A percentile compares a stretch with the other conserved stretches of the same genome.
These are phyloP conservation scores for Starmerella vaccinii DNA, from an alignment of 805 yeast species.

Conservation along the genomic window DNA sequence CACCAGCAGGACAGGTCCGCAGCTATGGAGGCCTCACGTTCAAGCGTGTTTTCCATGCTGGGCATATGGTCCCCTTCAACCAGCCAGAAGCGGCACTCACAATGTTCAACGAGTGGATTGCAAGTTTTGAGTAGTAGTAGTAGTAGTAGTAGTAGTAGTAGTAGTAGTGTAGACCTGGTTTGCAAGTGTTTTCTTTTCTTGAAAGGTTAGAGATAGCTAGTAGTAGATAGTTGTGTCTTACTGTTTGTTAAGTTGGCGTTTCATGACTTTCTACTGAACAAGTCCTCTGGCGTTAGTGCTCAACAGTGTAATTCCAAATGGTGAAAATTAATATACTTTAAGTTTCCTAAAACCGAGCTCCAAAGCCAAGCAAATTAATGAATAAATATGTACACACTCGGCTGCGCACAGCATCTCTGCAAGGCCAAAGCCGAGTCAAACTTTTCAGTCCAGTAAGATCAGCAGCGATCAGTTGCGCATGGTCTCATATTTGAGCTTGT, in stretches of 20 bases:
- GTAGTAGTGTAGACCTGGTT: too few species aligned
- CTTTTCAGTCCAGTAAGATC: background rate
- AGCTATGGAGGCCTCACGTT: slow-evolving; percentile 62
- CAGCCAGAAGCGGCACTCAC: slow-evolving; percentile 72
- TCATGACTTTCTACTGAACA: too few species aligned
- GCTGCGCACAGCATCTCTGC: background rate
- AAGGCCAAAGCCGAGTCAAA: background rate
- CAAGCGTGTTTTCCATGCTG: slow-evolving; percentile 75
- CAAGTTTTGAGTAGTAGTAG: background rate
- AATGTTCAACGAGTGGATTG: slow-evolving; percentile 76
- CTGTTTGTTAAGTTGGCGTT: too few species aligned
- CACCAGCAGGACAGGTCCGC: slow-evolving; percentile 56
- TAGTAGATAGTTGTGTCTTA: too few species aligned
- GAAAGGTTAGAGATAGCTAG: too few species aligned
- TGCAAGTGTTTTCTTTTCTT: too few species aligned
- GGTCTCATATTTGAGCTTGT: slow-evolving; percentile 8
- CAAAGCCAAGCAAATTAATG: background rate
- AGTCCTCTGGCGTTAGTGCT: too few species aligned
- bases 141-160: too few species aligned
- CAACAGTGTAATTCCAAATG: too few species aligned
- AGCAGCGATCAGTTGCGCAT: background rate
- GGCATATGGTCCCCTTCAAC: slow-evolving; percentile 91
- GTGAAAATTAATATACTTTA: too few species aligned
- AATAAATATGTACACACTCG: slow-evolving; percentile 1
- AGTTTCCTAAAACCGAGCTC: background rate